phyloP scores from a whole-genome alignment of 1,284 basidiomycete genomes.

The Stygiomarasmius scandens region DNA sequence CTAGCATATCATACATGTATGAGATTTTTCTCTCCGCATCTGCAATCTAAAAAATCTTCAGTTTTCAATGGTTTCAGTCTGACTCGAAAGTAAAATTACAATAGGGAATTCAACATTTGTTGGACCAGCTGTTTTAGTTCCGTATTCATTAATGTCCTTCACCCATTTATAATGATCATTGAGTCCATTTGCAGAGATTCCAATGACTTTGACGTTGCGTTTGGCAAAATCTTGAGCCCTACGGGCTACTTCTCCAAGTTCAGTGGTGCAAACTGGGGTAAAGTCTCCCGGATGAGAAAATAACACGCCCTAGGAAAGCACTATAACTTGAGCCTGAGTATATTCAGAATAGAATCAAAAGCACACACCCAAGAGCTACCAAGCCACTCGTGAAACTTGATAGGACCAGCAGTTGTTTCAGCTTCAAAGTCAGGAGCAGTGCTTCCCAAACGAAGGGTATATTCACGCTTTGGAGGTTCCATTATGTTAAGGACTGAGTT shows the following conservation, averaged over 20 bases:
- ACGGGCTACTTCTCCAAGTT: constrained; percentile 94
- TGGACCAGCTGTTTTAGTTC: constrained; percentile 56
- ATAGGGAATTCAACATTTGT: constrained; percentile 91
- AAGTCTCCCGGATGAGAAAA: constrained; percentile 94
- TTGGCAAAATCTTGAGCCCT: constrained; percentile 83
- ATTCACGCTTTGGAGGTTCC: constrained; percentile 5
- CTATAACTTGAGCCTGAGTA: too few relatives aligned
- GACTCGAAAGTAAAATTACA: constrained; percentile 44
- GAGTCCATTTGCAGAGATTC: constrained; percentile 92
- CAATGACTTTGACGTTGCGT: constrained; percentile 92
- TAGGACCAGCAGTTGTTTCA: constrained; percentile 63
- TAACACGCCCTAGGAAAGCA: constrained; percentile 65
- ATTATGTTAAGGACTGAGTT: too few relatives aligned
- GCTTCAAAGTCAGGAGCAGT: constrained; percentile 69
- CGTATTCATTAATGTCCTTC: constrained; percentile 87
- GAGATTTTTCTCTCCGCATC: constrained; percentile 89
- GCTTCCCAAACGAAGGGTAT: constrained; percentile 19
- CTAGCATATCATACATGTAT: constrained; percentile 92
- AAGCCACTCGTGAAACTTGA: constrained; percentile 80
- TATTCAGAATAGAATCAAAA: too few relatives aligned
- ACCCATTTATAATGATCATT: constrained; percentile 90
- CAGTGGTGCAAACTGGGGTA: constrained; percentile 75
- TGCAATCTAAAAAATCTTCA: constrained; percentile 68
- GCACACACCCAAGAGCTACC: constrained; percentile 63
- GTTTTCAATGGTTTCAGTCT: background rate